Base-by-base conservation (phyloP, 176 grass and related monocot species). In the Triticum dicoccoides region DNA sequence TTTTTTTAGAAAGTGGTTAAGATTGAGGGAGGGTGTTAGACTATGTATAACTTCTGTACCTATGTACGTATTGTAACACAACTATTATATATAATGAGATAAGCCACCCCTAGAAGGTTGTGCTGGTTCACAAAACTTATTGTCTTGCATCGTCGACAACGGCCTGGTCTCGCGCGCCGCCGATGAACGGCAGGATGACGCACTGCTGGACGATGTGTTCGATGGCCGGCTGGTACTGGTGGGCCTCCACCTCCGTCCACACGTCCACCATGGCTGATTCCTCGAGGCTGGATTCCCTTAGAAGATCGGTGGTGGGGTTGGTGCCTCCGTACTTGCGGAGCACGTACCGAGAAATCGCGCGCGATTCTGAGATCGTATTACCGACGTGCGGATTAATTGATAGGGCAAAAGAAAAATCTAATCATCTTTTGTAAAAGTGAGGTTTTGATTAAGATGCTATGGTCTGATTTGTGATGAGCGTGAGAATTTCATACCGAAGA, bases 191-290 rank as follows among this genome's bases (percentile, higher is more conserved):
- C 12, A 9, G 2, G 33, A 79, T 3, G 15, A 86, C 3, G 90
- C 37, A 82, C 86, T 89, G 56, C 18, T 21, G 56, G 56, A 24
- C 11, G 42, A 52, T 20, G 73, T 79, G 51, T 33, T 34, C 76
- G 10, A 1, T 11, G 13, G 24, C 51, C 17, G 18, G 23, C n/a
- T 79, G 64, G 33, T 59, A 49, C 76, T 86, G 76, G 9, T 79
- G 84, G 0, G 76, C 84, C 84, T 86, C 84, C 49, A 71, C 76
- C 76, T 86, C 84, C 11, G 70, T 65, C 84, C 84, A 86, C 23
- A 80, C 65, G 65, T 86, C 76, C 76, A 80, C 76, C 76, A 45
- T 70, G 0, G 84, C 84, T 0, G 74, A n/a, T 9, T 11, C 21
- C n/a, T 56, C 63, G 56, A 21, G 18, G 56, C 56, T 21, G 6